Percentiles rank a stretch among this genome's conserved stretches.
phyloP scores from a whole-genome alignment of 2,329 filamentous ascomycete species.

The Venturiaceae sp. region DNA sequence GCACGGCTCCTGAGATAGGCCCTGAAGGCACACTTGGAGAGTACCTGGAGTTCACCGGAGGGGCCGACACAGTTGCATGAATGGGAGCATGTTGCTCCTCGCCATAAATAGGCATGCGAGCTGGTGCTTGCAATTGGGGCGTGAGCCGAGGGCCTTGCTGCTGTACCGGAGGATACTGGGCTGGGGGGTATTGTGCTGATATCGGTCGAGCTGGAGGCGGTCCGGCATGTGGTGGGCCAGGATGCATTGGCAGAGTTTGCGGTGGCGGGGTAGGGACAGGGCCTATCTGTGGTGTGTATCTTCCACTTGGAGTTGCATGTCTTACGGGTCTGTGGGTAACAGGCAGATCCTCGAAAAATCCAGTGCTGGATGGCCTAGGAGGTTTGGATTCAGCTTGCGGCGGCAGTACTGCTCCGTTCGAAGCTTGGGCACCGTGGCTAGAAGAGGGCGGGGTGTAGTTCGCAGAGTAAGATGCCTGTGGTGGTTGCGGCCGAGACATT shows the following conservation, averaged over 20 bases:
- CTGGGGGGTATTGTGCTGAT: slow-evolving; percentile 6
- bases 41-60: neutral
- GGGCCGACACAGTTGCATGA: neutral
- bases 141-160: slow-evolving; percentile 16
- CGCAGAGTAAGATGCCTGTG: slow-evolving; percentile 22
- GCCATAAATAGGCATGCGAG: slow-evolving; percentile 8
- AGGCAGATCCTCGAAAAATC: slow-evolving; percentile 41
- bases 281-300: slow-evolving; percentile 24
- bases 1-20: neutral
- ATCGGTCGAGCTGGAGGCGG: neutral
- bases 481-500: slow-evolving; percentile 18
- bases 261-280: slow-evolving; percentile 14
- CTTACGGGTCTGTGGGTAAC: slow-evolving; percentile 29
- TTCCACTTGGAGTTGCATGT: slow-evolving; percentile 19
- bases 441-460: slow-evolving; percentile 22
- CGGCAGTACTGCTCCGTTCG: slow-evolving; percentile 13
- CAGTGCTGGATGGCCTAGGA: slow-evolving; percentile 17
- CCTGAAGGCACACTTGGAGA: neutral
- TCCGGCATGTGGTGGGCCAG: neutral
- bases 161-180: slow-evolving; percentile 4
- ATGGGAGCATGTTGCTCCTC: neutral
- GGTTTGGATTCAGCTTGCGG: neutral
- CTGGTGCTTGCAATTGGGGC: slow-evolving; percentile 15
- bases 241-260: slow-evolving; percentile 6
- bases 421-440: slow-evolving; percentile 23